Evolutionary conservation across 148 eudicot species (phyloP), one percentile per base, ranked within the genome.

Genomic region (Suaeda aralocaspica): DNA sequence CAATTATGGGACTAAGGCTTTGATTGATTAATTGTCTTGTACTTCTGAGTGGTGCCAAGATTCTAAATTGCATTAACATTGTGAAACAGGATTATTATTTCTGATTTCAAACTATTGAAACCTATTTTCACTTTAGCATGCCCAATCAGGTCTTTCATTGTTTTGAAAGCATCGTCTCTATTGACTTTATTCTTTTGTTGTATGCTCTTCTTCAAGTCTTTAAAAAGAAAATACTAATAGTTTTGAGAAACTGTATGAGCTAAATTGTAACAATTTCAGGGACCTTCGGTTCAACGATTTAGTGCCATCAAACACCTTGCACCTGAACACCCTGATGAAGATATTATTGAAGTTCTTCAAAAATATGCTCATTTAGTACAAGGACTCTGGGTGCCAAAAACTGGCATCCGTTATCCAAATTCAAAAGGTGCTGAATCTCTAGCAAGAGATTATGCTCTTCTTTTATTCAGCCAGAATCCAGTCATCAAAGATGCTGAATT

Each of bases 371-470:
- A 39, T 61, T 81, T 94, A 80, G 86, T 94, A 57, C 98, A 94
- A 80, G 98, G 98, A 41, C 77, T 82, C 10, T 94, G 98, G 98
- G 89, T 91, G 68, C 81, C 84, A 33, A 94, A 83, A 79, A 80
- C 84, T 59, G 2, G 53, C 2, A 59, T 84, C 59, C 75, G 84
- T 58, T 33, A 59, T 74, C 76, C 74, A 61, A 73, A 64, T 59
- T 59, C 71, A 45, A 22, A 6, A 0, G 82, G 77, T 34, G 1
- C 10, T 70, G 80, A 80, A 18, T 25, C 5, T 24, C 41, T 79
- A 52, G 80, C 76, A 16, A 84, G 97, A 75, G 87, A 94, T 74
- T 80, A 68, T 65, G 68, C 71, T 49, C 89, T 94, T 70, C 72
- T 67, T 73, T 71, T 76, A 63, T 91, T 91, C 76, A 79, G 81